Evolutionary conservation across 352 stramenopile species (phyloP), one percentile per base, ranked within the genome.

Genomic region (Phytopythium helicoides): DNA sequence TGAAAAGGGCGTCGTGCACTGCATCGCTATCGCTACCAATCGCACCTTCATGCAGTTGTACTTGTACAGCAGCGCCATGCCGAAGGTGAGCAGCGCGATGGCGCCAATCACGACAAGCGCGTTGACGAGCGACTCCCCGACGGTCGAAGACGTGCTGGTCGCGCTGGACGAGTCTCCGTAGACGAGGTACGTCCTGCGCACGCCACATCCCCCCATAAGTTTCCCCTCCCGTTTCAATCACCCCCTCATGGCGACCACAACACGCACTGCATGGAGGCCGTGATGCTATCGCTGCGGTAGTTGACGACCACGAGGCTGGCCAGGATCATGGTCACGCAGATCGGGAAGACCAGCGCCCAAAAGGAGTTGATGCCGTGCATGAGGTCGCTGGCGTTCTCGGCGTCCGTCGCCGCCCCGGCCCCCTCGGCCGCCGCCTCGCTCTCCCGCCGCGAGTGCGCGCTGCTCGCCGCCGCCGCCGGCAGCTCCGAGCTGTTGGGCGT

Each of bases 291-390:
- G 52, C 78, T 94, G 41, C 83, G 79, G 62, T 89, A 94, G 61
- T 94, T 94, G 31, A 94, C 81, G 25, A 94, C 81, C 47, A 89
- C 83, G 35, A 92, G 38, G 64, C 83, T 74, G 1, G 83, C 80
- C 8, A 91, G 22, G 48, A 88, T 69, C 81, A 94, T 94, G 3
- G 84, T 94, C 50, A 92, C 62, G 44, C 78, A 88, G 14, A 94
- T 79, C 6, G 84, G 84, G 41, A 82, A 89, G 5, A 92, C 76
- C 33, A 94, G 81, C 39, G 82, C 84, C 81, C 81, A 92, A 64
- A 94, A 94, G 42, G 81, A 92, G 61, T 92, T 92, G 55, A 94
- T 82, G 48, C 81, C 80, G 67, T 94, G 84, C 81, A 92, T 92
- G 21, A 94, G 63, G 44, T 89, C 84, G 21, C 83, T 77, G 26